phyloP scores from a whole-genome alignment of 495 filamentous ascomycete species.

The Lindgomyces ingoldianus region DNA sequence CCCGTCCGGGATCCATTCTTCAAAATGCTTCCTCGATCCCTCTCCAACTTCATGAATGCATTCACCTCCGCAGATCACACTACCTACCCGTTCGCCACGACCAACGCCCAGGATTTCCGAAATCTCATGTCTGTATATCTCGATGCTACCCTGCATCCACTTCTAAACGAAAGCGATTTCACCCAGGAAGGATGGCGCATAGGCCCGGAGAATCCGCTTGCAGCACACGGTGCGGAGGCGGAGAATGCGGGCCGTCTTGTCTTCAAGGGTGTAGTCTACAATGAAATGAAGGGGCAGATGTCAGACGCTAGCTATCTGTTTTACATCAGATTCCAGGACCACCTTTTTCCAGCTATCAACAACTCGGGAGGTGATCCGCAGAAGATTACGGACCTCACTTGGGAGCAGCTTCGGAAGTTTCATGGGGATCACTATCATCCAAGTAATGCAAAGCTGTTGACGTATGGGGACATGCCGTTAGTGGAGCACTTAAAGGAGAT shows the following conservation, averaged over 20 bases:
- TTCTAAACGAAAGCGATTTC: constrained; percentile 89
- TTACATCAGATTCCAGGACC: constrained; percentile 91
- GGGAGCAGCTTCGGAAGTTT: constrained; percentile 80
- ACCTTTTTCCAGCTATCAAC: constrained; percentile 88
- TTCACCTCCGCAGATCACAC: constrained; percentile 96
- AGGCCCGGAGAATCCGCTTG: constrained; percentile 81
- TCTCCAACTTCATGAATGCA: constrained; percentile 99
- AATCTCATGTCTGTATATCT: constrained; percentile 97
- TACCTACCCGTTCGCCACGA: constrained; percentile 97
- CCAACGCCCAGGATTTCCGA: constrained; percentile 91
- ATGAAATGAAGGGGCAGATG: constrained; percentile 99
- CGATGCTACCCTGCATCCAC: constrained; percentile 85
- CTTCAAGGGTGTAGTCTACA: constrained; percentile 98
- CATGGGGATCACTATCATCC: constrained; percentile 93
- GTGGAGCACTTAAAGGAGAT: constrained; percentile 76
- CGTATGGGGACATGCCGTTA: constrained; percentile 91
- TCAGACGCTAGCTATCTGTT: constrained; percentile 95
- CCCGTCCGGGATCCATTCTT: constrained; percentile 98
- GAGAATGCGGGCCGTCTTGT: constrained; percentile 64
- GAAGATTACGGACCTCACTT: constrained; percentile 92
- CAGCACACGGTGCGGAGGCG: constrained; percentile 49
- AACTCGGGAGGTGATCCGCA: constrained; percentile 95
- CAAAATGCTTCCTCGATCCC: constrained; percentile 96
- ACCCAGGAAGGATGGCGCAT: constrained; percentile 95
- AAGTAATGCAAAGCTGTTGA: constrained; percentile 91